Conservation (phyloP, 2,329 filamentous ascomycete species). For the Cercospora zeae-maydis region DNA sequence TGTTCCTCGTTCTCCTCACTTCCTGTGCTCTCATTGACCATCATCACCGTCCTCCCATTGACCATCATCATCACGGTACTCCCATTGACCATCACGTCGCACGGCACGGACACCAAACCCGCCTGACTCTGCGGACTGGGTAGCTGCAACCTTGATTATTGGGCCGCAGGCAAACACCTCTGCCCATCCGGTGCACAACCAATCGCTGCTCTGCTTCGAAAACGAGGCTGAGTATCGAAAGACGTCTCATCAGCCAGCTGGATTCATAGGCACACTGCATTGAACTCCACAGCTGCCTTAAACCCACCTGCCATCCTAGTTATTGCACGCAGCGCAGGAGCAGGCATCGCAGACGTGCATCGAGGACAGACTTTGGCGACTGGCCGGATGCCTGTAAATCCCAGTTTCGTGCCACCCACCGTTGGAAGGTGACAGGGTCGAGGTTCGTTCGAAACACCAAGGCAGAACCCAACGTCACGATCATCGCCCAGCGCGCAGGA, state of each 20-base stretch:
- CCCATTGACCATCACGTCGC: neutral
- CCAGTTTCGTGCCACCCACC: constrained; percentile 6
- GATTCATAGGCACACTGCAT: neutral
- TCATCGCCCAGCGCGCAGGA: neutral
- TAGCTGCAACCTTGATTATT: constrained; percentile 4
- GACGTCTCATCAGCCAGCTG: neutral
- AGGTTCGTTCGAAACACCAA: neutral
- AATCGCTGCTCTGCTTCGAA: constrained; percentile 5
- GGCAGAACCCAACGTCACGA: constrained; percentile 11
- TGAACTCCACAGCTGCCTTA: neutral
- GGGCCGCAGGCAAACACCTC: constrained; percentile 15
- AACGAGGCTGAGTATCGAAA: constrained; percentile 9
- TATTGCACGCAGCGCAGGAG: neutral
- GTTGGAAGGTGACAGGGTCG: constrained; percentile 4
- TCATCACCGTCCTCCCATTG: neutral
- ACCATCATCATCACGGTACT: neutral
- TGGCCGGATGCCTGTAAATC: constrained; percentile 2
- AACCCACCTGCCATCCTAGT: constrained; percentile 1
- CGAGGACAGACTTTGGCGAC: neutral
- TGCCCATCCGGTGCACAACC: constrained; percentile 1
- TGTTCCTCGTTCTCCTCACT: neutral
- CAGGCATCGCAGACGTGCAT: neutral
- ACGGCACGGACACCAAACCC: neutral
- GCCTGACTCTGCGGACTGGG: constrained; percentile 3
- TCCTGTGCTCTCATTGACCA: neutral